Percentiles rank a stretch among this genome's conserved stretches.
phyloP scores from a whole-genome alignment of 2,329 filamentous ascomycete species.

The Magnaporthiopsis poae region DNA sequence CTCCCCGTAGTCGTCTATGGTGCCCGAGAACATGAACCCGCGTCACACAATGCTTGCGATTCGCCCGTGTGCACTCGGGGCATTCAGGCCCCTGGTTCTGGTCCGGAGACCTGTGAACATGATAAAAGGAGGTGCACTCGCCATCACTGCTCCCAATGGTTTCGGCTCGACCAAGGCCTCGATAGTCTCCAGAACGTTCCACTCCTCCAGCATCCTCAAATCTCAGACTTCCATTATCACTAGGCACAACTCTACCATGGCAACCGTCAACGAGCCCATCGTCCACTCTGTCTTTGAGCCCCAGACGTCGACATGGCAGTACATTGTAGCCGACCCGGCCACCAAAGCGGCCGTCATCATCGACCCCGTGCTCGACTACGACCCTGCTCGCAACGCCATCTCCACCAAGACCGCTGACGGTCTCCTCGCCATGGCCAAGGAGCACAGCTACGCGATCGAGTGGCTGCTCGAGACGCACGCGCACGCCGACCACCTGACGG shows the following conservation, averaged over 20 bases:
- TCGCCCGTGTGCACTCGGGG: neutral
- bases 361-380: slow-evolving; percentile 52
- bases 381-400: slow-evolving; percentile 31
- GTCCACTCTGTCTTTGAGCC: slow-evolving; percentile 30
- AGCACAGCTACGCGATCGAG: slow-evolving; percentile 37
- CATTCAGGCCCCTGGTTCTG: neutral
- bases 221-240: neutral
- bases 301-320: slow-evolving; percentile 47
- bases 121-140: neutral
- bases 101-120: neutral
- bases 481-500: slow-evolving; percentile 52
- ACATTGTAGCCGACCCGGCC: slow-evolving; percentile 44
- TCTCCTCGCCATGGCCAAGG: slow-evolving; percentile 33
- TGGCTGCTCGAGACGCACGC: slow-evolving; percentile 53
- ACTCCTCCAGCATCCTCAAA: neutral
- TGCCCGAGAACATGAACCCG: neutral
- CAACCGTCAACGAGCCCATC: slow-evolving; percentile 19
- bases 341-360: slow-evolving; percentile 45
- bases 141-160: neutral
- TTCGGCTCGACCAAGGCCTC: neutral
- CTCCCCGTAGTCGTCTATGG: neutral
- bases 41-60: neutral
- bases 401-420: slow-evolving; percentile 42
- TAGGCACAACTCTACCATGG: neutral
- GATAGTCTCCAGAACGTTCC: neutral